A percentile compares a stretch with the other conserved stretches of the same genome.
These are phyloP conservation scores for Arthrobotrys conoides DNA, from an alignment of 2,329 filamentous ascomycete species.

Conservation along the genomic window DNA sequence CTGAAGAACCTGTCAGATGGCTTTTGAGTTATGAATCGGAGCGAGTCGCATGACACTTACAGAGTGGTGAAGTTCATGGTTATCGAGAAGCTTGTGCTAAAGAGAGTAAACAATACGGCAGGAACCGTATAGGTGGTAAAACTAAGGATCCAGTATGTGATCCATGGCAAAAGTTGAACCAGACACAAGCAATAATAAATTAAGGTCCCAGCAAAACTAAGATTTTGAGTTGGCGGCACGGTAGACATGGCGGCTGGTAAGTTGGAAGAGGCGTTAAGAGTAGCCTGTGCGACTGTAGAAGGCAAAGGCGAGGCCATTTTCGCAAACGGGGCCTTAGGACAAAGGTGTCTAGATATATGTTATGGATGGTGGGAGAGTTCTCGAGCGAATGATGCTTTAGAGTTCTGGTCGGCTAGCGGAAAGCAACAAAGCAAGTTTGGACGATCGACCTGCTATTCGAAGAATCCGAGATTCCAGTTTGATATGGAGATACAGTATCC, in stretches of 20 bases:
- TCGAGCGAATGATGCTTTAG: conserved; percentile 1
- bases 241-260: conserved; percentile 47
- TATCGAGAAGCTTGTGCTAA: conserved; percentile 93
- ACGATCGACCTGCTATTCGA: conserved; percentile 3
- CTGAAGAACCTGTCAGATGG: conserved; percentile 66
- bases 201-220: conserved; percentile 39
- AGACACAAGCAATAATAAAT: conserved; percentile 53
- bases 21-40: neutral
- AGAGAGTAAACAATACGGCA: conserved; percentile 87
- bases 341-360: conserved; percentile 30
- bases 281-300: conserved; percentile 15
- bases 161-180: conserved; percentile 63
- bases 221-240: conserved; percentile 52
- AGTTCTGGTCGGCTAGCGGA: conserved; percentile 15
- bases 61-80: conserved; percentile 99
- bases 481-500: conserved; percentile 1
- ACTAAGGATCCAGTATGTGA: conserved; percentile 81
- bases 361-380: neutral
- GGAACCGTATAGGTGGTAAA: conserved; percentile 91
- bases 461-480: neutral
- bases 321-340: conserved; percentile 17
- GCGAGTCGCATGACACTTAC: conserved; percentile 70
- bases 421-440: conserved; percentile 9
- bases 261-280: conserved; percentile 22
- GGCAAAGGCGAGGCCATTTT: conserved; percentile 51